Evolutionary conservation across 2,329 filamentous ascomycete species (phyloP).

Genomic region (Penicillium sp.): DNA sequence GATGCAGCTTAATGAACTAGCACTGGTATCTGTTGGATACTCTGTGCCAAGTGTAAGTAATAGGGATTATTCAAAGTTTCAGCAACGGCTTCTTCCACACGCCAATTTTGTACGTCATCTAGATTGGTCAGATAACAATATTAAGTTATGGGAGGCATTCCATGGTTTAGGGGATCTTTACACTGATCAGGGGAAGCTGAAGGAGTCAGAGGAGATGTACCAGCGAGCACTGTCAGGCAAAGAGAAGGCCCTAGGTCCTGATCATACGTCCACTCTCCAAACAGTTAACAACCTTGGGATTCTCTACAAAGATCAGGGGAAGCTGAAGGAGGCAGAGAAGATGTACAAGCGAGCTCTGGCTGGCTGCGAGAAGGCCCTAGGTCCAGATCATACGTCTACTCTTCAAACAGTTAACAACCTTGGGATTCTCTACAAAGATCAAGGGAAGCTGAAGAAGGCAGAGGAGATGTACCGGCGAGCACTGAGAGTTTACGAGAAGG

Average conservation of each 20-base stretch:
- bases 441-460: background rate
- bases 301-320: too few species aligned
- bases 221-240: slow-evolving; percentile 24
- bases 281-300: too few species aligned
- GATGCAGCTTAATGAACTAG: slow-evolving; percentile 13
- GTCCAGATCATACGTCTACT: background rate
- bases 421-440: background rate
- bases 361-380: background rate
- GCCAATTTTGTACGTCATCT: slow-evolving; percentile 13
- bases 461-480: background rate
- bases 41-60: slow-evolving; percentile 3
- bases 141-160: slow-evolving; percentile 11
- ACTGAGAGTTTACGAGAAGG: too few species aligned
- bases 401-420: background rate
- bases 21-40: slow-evolving; percentile 22
- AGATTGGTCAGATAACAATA: background rate
- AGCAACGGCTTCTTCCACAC: slow-evolving; percentile 25
- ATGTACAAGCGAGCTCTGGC: too few species aligned
- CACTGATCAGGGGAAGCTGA: slow-evolving; percentile 26
- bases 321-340: too few species aligned
- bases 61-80: slow-evolving; percentile 15
- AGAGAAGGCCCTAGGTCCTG: too few species aligned
- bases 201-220: slow-evolving; percentile 29
- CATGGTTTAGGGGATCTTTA: slow-evolving; percentile 23
- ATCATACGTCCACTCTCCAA: too few species aligned